Evolutionary conservation across 2,329 filamentous ascomycete species (phyloP), one percentile per base, ranked within the genome.

Genomic region (Macrophomina phaseolina): DNA sequence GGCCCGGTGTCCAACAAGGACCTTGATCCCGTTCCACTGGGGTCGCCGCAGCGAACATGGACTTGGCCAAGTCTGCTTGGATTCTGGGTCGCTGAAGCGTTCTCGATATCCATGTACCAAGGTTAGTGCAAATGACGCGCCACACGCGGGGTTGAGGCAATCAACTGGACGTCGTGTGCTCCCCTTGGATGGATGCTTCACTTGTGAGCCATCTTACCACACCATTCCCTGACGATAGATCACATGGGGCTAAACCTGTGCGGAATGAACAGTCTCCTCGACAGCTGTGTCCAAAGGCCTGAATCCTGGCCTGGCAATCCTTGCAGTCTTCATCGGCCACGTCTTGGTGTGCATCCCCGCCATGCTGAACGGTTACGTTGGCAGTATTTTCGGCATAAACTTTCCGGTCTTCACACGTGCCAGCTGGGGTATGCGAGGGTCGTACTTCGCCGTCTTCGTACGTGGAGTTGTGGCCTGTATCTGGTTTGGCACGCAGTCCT

Each of bases 391-490:
- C 52, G 52, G 63, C 5, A 65, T 65, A 51, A 73, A 67, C 30
- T 67, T 69, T 12, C 70, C 69, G n/a, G 73, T 64, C 53, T 74
- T 71, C 16, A 68, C 68, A 16, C 73, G 70, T 5, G 71, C 67
- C 1, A 72, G 55, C 4, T 65, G 69, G 0, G 71, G 73, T 23
- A 65, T 55, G 30, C 51, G 52, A 49, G 63, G 63, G 7, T 56
- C 51, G 11, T 45, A 36, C 30, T 65, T 65, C 30, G 63, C 63
- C 40, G 63, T 65, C 52, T 65, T 65, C 7, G 52, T 65, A 28
- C 52, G 63, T 28, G 63, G 63, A 9, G 30, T 65, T 38, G 63
- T 65, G 3, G 63, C 63, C 18, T 46, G 38, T 12, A 65, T 65
- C 16, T 65, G 63, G 63, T 65, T 65, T 18, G 63, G 63, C 18